Base-by-base conservation (phyloP, 129 eudicot species). In the Flaveria brownii region DNA sequence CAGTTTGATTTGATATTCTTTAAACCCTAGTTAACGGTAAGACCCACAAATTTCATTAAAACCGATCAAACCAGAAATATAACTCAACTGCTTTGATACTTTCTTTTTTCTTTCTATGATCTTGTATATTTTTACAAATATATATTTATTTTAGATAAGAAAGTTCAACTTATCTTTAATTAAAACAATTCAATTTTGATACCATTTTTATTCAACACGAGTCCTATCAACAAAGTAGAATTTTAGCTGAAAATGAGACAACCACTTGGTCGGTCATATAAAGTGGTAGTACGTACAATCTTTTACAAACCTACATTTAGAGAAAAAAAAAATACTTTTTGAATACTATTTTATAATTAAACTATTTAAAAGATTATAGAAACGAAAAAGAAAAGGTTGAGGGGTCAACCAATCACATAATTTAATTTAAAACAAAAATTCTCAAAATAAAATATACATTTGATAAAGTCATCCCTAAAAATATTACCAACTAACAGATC, bases 241-340 rank as follows among this genome's bases (percentile, higher is more conserved):
- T 5, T 61, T 60, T 61, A 61, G 67, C 67, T 26, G 18, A 61
- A 61, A 61, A 61, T 26, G 67, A 61, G 42, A 61, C 67, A 61
- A 61, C 67, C 42, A 26, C 13, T 25, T 26, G 14, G 15, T 61
- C 18, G 42, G 67, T 26, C 67, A 61, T 25, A 61, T 61, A 61
- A 61, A 61, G 67, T 61, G 67, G 18, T 61, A 5, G 17, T 61
- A 13, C 9, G 10, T 61, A 26, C 67, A 60, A 60, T 23, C 67
- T 60, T 11, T 60, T 11, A 11, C n/a, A 61, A 61, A 13, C 1
- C 67, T 25, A 61, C 6, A 61, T 26, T 61, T 61, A 3, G 36
- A 61, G 67, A 2, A 5, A 26, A 61, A 1, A 59, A 11, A 59
- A 2, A 22, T 22, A 10, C 1, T 9, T 22, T 22, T 0, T n/a